phyloP scores from a whole-genome alignment of 257 asterid species.

The Jacaranda mimosifolia region DNA sequence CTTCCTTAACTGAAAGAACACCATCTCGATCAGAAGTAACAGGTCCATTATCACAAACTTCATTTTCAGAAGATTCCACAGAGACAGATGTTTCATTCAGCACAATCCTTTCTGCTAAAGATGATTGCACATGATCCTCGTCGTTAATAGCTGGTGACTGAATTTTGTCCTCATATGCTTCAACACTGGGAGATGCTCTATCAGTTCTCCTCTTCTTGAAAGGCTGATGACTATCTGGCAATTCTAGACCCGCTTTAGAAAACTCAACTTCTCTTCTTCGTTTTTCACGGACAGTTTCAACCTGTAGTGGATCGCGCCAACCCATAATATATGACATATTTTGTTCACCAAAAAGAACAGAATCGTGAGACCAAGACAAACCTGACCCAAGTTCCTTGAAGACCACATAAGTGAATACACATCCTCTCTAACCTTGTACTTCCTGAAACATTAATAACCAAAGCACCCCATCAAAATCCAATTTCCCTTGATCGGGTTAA shows the following conservation, averaged over 20 bases:
- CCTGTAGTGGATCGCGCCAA: constrained; percentile 48
- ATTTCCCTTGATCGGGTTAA: constrained; percentile 3
- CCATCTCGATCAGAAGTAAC: constrained; percentile 37
- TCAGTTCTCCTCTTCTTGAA: constrained; percentile 53
- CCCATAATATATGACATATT: constrained; percentile 23
- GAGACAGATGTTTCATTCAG: constrained; percentile 25
- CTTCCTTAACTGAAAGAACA: constrained; percentile 40
- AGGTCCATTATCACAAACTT: constrained; percentile 25
- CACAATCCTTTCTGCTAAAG: constrained; percentile 34
- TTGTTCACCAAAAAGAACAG: constrained; percentile 9
- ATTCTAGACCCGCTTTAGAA: constrained; percentile 71
- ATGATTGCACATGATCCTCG: constrained; percentile 31
- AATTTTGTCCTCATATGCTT: constrained; percentile 37
- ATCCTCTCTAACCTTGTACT: constrained; percentile 75
- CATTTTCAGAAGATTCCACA: constrained; percentile 40
- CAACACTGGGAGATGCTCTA: constrained; percentile 39
- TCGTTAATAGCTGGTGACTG: constrained; percentile 31
- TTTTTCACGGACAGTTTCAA: constrained; percentile 84
- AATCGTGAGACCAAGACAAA: constrained; percentile 40
- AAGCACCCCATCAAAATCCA: constrained; percentile 36
- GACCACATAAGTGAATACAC: constrained; percentile 90
- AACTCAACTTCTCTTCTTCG: constrained; percentile 79
- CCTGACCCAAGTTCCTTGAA: constrained; percentile 91
- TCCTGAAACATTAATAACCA: constrained; percentile 57
- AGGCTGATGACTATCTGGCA: constrained; percentile 58